Base-by-base conservation (phyloP, 2,329 filamentous ascomycete species). In the Hypocreales sp. region DNA sequence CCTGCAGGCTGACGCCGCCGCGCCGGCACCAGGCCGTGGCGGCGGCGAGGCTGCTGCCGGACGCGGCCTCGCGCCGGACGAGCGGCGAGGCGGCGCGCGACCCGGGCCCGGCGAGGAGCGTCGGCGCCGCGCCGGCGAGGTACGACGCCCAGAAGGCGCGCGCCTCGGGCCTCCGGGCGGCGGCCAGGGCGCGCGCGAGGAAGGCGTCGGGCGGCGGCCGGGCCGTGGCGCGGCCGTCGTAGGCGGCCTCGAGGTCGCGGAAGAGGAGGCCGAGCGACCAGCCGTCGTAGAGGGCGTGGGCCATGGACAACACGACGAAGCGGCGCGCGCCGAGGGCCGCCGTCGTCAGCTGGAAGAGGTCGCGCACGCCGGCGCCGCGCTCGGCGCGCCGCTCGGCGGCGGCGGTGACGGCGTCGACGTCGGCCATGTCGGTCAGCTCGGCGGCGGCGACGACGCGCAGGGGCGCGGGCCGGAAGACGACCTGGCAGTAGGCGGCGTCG, bases 241-340 rank as follows among this genome's bases (percentile, higher is more conserved):
- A 92, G 2, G 75, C 71, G n/a, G 50, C 56, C 11, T 61, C 50
- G 1, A 93, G 64, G 40, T 90, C 73, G 23, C 64, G 57, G 39
- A 90, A 82, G 2, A 94, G 50, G 11, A 92, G 54, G 4, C 61
- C 59, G 9, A 94, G 63, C 3, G 84, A 92, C 69, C 76, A 84
- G 1, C 86, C 86, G 44, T 94, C 86, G 38, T 94, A 94, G 13
- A 93, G 60, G 2, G 84, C 82, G 50, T 94, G 86, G 0, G 84
- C 67, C 21, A 93, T 72, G 0, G 82, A 86, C 1, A 94, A 46
- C 5, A 75, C 42, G 2, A 75, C 35, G 30, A 63, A 68, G 4
- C 32, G 49, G 20, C 40, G 42, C 10, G 32, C 38, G 3, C 34
- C 50, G 1, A 48, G 44, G 5, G 33, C 40, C 4, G 50, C 51